Evolutionary conservation across 129 eudicot species (phyloP).

Genomic region (Lactuca sativa): DNA sequence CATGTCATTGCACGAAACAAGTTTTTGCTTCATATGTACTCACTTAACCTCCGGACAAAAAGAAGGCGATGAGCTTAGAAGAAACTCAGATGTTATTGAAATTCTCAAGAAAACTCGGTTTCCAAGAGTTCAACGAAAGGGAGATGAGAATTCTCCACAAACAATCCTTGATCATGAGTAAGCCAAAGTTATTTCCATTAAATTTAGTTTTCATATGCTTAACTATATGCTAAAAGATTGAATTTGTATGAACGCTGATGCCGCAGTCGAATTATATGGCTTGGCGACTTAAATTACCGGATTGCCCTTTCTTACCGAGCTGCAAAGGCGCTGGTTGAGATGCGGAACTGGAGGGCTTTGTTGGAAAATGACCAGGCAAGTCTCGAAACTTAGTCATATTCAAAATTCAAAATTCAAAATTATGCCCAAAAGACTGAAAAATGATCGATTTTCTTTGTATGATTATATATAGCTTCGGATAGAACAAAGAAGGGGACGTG

Average conservation of each 20-base stretch:
- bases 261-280: constrained; percentile 91
- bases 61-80: constrained; percentile 85
- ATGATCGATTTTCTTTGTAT: constrained; percentile 1
- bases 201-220: constrained; percentile 1
- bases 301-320: constrained; percentile 81
- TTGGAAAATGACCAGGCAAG: constrained; percentile 95
- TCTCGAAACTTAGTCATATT: constrained; percentile 2
- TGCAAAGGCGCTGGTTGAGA: constrained; percentile 96
- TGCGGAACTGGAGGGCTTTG: constrained; percentile 91
- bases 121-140: constrained; percentile 70
- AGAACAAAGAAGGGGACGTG: constrained; percentile 79
- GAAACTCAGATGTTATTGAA: constrained; percentile 89
- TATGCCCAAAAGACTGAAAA: neutral
- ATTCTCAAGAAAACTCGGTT: constrained; percentile 87
- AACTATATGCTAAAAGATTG: constrained; percentile 6
- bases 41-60: constrained; percentile 91
- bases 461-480: constrained; percentile 60
- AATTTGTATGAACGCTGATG: neutral
- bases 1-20: constrained; percentile 95
- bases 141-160: constrained; percentile 72
- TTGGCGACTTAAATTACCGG: constrained; percentile 94
- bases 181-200: constrained; percentile 14
- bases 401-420: neutral
- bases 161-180: constrained; percentile 95
- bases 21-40: constrained; percentile 96